Percentiles rank a stretch among this genome's conserved stretches.
These are phyloP conservation scores for Nicotiana rustica DNA, from an alignment of 305 asterid species.

Conservation along the genomic window DNA sequence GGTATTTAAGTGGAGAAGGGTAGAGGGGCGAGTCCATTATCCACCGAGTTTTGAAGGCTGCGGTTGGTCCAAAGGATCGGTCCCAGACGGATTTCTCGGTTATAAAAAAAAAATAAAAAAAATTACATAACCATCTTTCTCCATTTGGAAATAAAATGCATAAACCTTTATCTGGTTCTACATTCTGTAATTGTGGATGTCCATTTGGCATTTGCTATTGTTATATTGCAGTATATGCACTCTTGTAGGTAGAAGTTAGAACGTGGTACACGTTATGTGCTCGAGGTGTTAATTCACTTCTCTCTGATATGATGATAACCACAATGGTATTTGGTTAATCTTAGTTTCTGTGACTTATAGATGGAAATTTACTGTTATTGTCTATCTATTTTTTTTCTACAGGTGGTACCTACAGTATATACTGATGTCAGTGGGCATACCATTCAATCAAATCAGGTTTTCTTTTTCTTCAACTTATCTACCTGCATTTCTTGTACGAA, in stretches of 20 bases:
- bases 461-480: background rate
- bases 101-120: no score
- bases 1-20: no score
- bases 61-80: no score
- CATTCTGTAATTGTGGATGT: background rate
- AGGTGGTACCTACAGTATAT: slow-evolving; percentile 98
- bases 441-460: slow-evolving; percentile 94
- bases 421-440: slow-evolving; percentile 75
- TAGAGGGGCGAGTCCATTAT: no score
- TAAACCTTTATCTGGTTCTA: slow-evolving; percentile 17
- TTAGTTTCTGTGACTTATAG: background rate
- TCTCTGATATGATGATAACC: slow-evolving; percentile 16
- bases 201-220: background rate
- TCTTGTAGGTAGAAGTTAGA: background rate
- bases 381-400: slow-evolving; percentile 43
- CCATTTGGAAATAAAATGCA: background rate
- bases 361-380: background rate
- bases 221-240: background rate
- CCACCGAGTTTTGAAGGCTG: no score
- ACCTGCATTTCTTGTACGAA: slow-evolving; percentile 26
- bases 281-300: background rate
- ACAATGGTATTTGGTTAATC: background rate
- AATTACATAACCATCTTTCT: background rate
- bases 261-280: background rate
- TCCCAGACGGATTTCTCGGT: no score